Evolutionary conservation across 2,329 filamentous ascomycete species (phyloP).

Genomic region (Fusarium tupiense): DNA sequence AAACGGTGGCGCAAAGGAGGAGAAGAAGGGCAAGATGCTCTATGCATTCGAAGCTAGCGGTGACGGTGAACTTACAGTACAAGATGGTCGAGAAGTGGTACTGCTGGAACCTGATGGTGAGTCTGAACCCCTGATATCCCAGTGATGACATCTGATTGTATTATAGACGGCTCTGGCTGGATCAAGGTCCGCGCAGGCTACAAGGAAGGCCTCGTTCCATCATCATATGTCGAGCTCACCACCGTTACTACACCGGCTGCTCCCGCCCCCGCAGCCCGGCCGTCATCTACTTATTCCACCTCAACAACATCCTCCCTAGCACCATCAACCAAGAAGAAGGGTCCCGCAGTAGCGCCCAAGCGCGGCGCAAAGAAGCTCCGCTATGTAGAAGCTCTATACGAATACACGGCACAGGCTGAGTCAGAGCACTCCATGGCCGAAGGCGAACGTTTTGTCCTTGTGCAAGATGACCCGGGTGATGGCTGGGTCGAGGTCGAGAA

Average conservation of each 20-base stretch:
- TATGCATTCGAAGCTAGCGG: constrained; percentile 85
- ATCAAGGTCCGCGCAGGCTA: constrained; percentile 80
- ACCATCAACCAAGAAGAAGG: constrained; percentile 77
- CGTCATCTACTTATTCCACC: constrained; percentile 80
- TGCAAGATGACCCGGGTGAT: constrained; percentile 88
- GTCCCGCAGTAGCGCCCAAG: constrained; percentile 88
- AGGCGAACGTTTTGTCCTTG: constrained; percentile 90
- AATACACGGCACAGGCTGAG: constrained; percentile 86
- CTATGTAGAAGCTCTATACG: constrained; percentile 93
- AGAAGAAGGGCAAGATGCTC: constrained; percentile 84
- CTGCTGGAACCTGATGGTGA: constrained; percentile 90
- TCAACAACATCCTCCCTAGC: constrained; percentile 59
- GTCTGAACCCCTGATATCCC: constrained; percentile 39
- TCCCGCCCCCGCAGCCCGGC: constrained; percentile 63
- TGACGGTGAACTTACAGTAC: constrained; percentile 82
- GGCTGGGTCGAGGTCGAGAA: constrained; percentile 98
- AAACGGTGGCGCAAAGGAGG: constrained; percentile 53
- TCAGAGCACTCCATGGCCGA: constrained; percentile 90
- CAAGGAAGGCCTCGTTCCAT: constrained; percentile 86
- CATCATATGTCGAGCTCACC: constrained; percentile 81
- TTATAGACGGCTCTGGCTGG: constrained; percentile 90
- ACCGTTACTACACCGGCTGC: constrained; percentile 53
- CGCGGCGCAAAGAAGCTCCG: constrained; percentile 92
- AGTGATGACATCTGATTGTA: constrained; percentile 15
- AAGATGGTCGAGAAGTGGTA: constrained; percentile 80